Percentiles rank a stretch among this genome's conserved stretches.
Conservation (phyloP, 768 basidiomycete species). For the Russula sp. region DNA sequence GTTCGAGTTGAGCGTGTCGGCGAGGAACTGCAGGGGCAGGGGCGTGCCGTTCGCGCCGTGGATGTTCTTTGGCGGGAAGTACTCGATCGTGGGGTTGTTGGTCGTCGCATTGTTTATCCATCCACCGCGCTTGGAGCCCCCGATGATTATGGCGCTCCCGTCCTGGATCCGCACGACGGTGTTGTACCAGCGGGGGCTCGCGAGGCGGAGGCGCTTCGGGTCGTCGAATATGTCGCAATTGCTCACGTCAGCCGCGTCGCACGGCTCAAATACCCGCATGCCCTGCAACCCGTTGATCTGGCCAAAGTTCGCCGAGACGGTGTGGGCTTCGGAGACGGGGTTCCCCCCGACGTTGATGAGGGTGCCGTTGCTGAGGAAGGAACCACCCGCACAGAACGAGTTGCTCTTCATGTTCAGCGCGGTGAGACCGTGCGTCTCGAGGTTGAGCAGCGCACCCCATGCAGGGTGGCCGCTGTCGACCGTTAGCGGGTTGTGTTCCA, state of each 20-base stretch:
- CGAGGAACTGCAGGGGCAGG: slow-evolving; percentile 53
- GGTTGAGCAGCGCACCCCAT: slow-evolving; percentile 71
- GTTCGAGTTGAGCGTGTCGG: slow-evolving; percentile 72
- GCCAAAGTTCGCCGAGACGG: slow-evolving; percentile 66
- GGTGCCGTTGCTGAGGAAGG: slow-evolving; percentile 70
- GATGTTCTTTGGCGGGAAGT: slow-evolving; percentile 73
- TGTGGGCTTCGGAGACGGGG: slow-evolving; percentile 58
- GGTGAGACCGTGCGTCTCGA: slow-evolving; percentile 52
- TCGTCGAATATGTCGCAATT: slow-evolving; percentile 60
- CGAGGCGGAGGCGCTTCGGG: slow-evolving; percentile 57
- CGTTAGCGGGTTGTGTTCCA: slow-evolving; percentile 75
- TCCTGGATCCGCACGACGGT: slow-evolving; percentile 62
- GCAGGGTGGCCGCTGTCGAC: slow-evolving; percentile 57
- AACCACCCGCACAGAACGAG: slow-evolving; percentile 81
- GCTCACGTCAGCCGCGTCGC: slow-evolving; percentile 39
- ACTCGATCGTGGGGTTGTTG: slow-evolving; percentile 79
- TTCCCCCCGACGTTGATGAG: slow-evolving; percentile 78
- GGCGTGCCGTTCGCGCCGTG: slow-evolving; percentile 61
- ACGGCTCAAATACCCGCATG: slow-evolving; percentile 65
- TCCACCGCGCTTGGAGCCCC: slow-evolving; percentile 73
- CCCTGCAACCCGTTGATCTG: slow-evolving; percentile 68
- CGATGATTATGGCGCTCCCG: slow-evolving; percentile 79
- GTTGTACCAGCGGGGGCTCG: slow-evolving; percentile 76
- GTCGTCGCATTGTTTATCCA: slow-evolving; percentile 80
- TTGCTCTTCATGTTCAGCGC: slow-evolving; percentile 66